Evolutionary conservation across 805 yeast species (phyloP).

Genomic region (Lipomyces orientalis): DNA sequence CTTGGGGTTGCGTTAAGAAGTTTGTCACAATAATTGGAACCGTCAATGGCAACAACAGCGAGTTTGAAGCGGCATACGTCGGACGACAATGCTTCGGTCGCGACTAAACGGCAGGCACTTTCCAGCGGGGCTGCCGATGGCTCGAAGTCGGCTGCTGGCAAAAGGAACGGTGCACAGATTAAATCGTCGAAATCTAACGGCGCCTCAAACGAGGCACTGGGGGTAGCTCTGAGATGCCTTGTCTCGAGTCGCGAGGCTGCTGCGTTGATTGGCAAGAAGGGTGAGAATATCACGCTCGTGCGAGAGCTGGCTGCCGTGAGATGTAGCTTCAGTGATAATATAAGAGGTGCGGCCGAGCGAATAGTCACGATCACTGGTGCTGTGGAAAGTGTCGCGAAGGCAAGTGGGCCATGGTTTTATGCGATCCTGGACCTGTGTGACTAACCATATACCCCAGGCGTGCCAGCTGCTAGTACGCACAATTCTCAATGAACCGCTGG

Average conservation of each 20-base stretch:
- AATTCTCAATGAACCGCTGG: constrained; percentile 5
- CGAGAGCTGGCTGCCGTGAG: constrained; percentile 26
- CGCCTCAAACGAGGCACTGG: constrained; percentile 8
- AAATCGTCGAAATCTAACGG: background rate
- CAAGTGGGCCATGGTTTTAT: background rate
- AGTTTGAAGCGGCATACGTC: background rate
- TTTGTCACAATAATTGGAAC: background rate
- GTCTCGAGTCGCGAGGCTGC: constrained; percentile 35
- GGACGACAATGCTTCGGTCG: background rate
- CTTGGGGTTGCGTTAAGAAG: background rate
- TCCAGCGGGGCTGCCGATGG: background rate
- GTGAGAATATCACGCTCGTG: constrained; percentile 23
- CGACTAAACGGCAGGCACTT: background rate
- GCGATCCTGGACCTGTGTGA: background rate
- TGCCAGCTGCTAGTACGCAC: constrained; percentile 15
- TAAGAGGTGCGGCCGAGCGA: constrained; percentile 24
- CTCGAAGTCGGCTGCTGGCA: background rate
- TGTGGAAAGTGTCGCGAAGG: constrained; percentile 20
- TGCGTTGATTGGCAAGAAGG: constrained; percentile 29
- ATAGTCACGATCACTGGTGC: constrained; percentile 26
- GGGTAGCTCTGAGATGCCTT: constrained; percentile 27
- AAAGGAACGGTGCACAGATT: background rate
- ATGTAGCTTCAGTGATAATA: constrained; percentile 26
- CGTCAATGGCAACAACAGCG: background rate
- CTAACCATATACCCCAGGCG: constrained; percentile 6